Evolutionary conservation across 2,329 filamentous ascomycete genomes (phyloP).

Genomic region (Dactylellina parvicollis): DNA sequence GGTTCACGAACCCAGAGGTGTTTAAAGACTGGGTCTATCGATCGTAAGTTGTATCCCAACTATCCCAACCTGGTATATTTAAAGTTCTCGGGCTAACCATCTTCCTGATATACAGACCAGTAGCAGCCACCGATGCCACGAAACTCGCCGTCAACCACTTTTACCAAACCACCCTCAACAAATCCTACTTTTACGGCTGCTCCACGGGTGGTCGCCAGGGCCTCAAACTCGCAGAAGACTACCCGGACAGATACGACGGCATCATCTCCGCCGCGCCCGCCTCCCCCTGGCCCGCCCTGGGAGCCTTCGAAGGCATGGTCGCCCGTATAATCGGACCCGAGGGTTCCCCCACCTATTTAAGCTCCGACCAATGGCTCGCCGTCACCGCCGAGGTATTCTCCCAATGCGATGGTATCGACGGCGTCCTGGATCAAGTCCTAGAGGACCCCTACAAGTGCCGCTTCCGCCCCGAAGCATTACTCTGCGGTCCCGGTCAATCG

Average conservation of each 20-base stretch:
- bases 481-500: slow-evolving; percentile 56
- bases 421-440: slow-evolving; percentile 64
- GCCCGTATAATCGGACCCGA: slow-evolving; percentile 56
- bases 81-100: background rate
- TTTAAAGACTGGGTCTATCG: slow-evolving; percentile 48
- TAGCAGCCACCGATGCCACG: slow-evolving; percentile 5
- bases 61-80: background rate
- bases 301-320: background rate
- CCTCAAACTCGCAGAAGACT: slow-evolving; percentile 63
- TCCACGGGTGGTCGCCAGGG: slow-evolving; percentile 65
- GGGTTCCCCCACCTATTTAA: slow-evolving; percentile 54
- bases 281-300: slow-evolving; percentile 63
- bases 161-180: slow-evolving; percentile 55
- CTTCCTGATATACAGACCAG: background rate
- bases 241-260: slow-evolving; percentile 65
- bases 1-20: slow-evolving; percentile 30
- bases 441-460: slow-evolving; percentile 61
- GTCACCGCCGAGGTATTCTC: slow-evolving; percentile 61
- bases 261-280: slow-evolving; percentile 63
- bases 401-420: slow-evolving; percentile 66
- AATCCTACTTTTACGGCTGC: slow-evolving; percentile 65
- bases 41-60: slow-evolving; percentile 17
- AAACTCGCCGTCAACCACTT: slow-evolving; percentile 20
- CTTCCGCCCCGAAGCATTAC: slow-evolving; percentile 59
- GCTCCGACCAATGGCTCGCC: slow-evolving; percentile 58